Base-by-base conservation (phyloP, 2,329 filamentous ascomycete species). In the Aspergillus chevalieri region DNA sequence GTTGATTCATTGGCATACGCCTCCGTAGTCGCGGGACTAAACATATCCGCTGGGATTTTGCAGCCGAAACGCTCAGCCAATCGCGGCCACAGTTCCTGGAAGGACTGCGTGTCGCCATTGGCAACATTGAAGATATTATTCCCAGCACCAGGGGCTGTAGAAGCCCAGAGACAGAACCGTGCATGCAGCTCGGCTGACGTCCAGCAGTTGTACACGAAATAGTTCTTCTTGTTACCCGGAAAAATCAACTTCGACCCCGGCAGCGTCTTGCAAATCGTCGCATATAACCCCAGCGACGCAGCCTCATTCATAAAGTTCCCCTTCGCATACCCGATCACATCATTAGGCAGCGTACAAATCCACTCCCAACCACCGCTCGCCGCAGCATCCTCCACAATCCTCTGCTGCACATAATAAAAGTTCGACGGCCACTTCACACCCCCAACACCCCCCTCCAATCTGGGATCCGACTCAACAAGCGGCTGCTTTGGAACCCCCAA, bases 321-420 rank as follows among this genome's bases (percentile, higher is more conserved):
- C 28, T 59, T 59, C 0, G 72, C 71, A 44, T 66, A 67, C 0
- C 74, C 73, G 24, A 77, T 64, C 2, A 77, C 71, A 45, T 75
- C 74, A 47, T 75, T 67, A 1, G 74, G 72, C 34, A 72, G 71
- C 0, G 74, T 76, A 22, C 69, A 67, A 3, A 69, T 59, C 73
- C 71, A 76, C 10, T 70, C 66, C 61, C 66, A 73, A 2, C 50
- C 44, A 12, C 61, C 60, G 10, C 63, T 48, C 3, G 57, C 52
- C 22, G 63, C 64, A 14, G 59, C 64, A 0, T 69, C 57, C 15
- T 57, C 53, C 2, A 79, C 61, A 47, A 76, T 71, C 21, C 69
- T 63, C 55, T 80, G 72, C 57, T 79, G 76, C 33, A 65, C 58
- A 56, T 78, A 78, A 58, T 80, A 80, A 58, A 79, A 80, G 60